Conservation (phyloP, 177 flowering plant species). For the Tripterygium wilfordii region DNA sequence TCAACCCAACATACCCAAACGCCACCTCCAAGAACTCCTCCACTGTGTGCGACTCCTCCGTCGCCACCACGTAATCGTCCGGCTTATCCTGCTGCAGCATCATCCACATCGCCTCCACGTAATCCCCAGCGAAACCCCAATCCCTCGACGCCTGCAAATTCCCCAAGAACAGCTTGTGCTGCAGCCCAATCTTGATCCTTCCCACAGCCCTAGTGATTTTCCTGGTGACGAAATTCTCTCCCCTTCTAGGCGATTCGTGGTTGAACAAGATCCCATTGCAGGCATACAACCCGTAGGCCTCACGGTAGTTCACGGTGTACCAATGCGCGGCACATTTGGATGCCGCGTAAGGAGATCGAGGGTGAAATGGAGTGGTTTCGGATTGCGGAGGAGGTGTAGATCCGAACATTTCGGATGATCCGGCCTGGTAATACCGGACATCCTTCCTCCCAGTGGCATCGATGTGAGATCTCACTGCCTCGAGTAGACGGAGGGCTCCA, state of each 20-base stretch:
- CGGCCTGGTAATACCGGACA: slow-evolving; percentile 84
- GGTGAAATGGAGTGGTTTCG: slow-evolving; percentile 80
- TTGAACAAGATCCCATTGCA: slow-evolving; percentile 93
- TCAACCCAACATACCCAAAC: slow-evolving; percentile 85
- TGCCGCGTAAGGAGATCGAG: slow-evolving; percentile 91
- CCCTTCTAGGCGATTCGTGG: slow-evolving; percentile 88
- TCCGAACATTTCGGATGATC: slow-evolving; percentile 97
- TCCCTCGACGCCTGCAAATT: slow-evolving; percentile 83
- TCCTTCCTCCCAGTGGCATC: slow-evolving; percentile 56
- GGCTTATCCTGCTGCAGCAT: slow-evolving; percentile 97
- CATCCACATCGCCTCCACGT: slow-evolving; percentile 99
- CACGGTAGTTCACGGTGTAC: slow-evolving; percentile 94
- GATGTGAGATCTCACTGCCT: slow-evolving; percentile 84
- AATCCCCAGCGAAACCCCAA: slow-evolving; percentile 97
- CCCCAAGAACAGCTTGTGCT: slow-evolving; percentile 84
- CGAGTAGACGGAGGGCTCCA: slow-evolving; percentile 86
- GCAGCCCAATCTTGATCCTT: slow-evolving; percentile 81
- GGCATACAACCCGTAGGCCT: slow-evolving; percentile 82
- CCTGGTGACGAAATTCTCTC: slow-evolving; percentile 94
- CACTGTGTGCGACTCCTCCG: slow-evolving; percentile 95
- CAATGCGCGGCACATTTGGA: slow-evolving; percentile 97
- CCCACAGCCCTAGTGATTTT: slow-evolving; percentile 96
- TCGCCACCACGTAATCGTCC: slow-evolving; percentile 97
- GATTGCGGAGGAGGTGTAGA: slow-evolving; percentile 92
- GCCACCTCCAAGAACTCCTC: slow-evolving; percentile 88